A percentile compares a stretch with the other conserved stretches of the same genome.
These are phyloP conservation scores for Phlebiopsis flavidoalba DNA, from an alignment of 768 basidiomycete genomes.

Conservation along the genomic window DNA sequence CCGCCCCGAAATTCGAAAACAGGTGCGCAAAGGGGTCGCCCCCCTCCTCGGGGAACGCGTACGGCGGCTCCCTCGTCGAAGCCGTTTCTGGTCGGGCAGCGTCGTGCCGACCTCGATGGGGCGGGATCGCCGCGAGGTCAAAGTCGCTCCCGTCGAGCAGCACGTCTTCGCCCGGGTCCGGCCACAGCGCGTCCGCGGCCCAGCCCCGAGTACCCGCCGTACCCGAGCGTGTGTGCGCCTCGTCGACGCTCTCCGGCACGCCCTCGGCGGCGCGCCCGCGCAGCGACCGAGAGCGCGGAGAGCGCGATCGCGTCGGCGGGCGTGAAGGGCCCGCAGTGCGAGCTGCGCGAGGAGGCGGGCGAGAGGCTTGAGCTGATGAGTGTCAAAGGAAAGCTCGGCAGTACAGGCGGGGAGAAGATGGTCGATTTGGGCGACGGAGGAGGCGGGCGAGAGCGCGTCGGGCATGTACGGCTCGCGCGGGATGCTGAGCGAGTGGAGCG, in stretches of 20 bases:
- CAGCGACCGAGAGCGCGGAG: conserved; percentile 25
- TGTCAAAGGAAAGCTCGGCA: too few relatives aligned
- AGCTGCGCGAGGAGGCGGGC: conserved; percentile 29
- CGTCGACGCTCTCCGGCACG: conserved; percentile 14
- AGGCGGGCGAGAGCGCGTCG: conserved; percentile 20
- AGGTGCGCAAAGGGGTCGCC: conserved; percentile 32
- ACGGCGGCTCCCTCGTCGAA: conserved; percentile 22
- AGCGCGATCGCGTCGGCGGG: conserved; percentile 32
- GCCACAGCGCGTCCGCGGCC: conserved; percentile 24
- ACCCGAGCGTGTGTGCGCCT: conserved; percentile 9
- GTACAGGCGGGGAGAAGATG: conserved; percentile 48
- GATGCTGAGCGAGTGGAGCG: conserved; percentile 40
- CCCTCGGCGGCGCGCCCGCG: conserved; percentile 18
- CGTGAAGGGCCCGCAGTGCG: conserved; percentile 45
- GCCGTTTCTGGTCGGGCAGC: conserved; percentile 32
- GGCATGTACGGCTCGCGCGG: conserved; percentile 24
- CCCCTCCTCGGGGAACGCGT: conserved; percentile 23
- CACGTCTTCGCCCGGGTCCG: conserved; percentile 28
- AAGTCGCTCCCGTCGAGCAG: conserved; percentile 63
- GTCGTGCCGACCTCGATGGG: conserved; percentile 55
- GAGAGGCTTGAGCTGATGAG: conserved; percentile 42
- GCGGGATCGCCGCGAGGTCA: conserved; percentile 59
- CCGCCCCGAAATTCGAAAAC: conserved; percentile 28
- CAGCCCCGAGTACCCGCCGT: conserved; percentile 17
- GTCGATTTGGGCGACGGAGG: conserved; percentile 33